Evolutionary conservation across 352 stramenopile species (phyloP).

Genomic region (Pythium angustatum): DNA sequence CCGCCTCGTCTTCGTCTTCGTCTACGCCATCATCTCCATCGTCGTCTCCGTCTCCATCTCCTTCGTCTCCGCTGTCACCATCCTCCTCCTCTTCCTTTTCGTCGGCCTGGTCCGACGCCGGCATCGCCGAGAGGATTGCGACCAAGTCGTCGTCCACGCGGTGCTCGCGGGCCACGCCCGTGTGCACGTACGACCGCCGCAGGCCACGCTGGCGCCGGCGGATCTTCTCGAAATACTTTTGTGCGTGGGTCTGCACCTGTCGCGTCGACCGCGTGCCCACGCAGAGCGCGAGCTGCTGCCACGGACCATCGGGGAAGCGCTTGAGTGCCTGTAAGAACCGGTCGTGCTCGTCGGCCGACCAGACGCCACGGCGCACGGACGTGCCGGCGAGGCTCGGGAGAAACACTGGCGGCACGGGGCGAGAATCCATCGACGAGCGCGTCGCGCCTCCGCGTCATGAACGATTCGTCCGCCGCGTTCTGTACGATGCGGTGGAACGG

Average conservation of each 20-base stretch:
- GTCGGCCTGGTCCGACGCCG: not conserved
- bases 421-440: conserved; percentile 15
- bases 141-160: conserved; percentile 29
- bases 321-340: conserved; percentile 34
- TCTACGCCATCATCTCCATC: not conserved
- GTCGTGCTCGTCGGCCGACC: conserved; percentile 35
- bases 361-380: conserved; percentile 20
- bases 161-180: conserved; percentile 16
- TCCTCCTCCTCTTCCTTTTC: not conserved
- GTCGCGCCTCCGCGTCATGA: not conserved
- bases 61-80: not conserved
- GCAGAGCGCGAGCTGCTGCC: conserved; percentile 24
- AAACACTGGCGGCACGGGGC: conserved; percentile 13
- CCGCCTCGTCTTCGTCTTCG: not conserved
- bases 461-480: not conserved
- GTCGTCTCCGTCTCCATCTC: not conserved
- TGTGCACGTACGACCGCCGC: conserved; percentile 12
- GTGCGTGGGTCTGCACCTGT: conserved; percentile 32
- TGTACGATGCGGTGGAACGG: no score
- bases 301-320: conserved; percentile 28
- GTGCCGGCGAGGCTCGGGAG: conserved; percentile 5
- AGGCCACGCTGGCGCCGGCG: conserved; percentile 25
- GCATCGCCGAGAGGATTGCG: conserved; percentile 15
- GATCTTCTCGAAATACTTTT: conserved; percentile 34
- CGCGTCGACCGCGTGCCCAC: conserved; percentile 28